Evolutionary conservation across 2,329 filamentous ascomycete genomes (phyloP).

Genomic region (Fusarium oxysporum): DNA sequence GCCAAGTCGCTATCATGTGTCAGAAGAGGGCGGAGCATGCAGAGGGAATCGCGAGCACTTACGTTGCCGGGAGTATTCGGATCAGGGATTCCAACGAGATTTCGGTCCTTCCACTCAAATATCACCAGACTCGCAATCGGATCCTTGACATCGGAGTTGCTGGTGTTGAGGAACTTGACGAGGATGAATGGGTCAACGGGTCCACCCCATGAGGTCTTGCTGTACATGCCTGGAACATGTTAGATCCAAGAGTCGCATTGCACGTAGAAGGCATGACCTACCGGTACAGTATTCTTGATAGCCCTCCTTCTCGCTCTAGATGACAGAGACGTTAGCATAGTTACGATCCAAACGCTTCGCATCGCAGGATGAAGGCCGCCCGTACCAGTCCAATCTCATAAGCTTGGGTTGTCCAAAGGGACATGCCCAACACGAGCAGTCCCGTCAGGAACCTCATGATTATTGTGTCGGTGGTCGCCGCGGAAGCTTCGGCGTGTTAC

Average conservation of each 20-base stretch:
- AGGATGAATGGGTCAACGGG: constrained; percentile 89
- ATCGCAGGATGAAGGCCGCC: constrained; percentile 3
- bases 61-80: constrained; percentile 66
- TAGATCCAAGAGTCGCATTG: constrained; percentile 1
- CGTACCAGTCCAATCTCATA: constrained; percentile 70
- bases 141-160: constrained; percentile 69
- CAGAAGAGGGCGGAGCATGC: constrained; percentile 12
- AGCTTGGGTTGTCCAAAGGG: constrained; percentile 64
- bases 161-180: constrained; percentile 77
- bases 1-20: constrained; percentile 51
- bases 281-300: constrained; percentile 84
- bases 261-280: constrained; percentile 46
- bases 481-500: constrained; percentile 24
- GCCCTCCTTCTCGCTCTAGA: constrained; percentile 78
- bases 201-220: constrained; percentile 87
- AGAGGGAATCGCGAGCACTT: constrained; percentile 43
- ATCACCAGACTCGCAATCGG: constrained; percentile 86
- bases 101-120: constrained; percentile 92
- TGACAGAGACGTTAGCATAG: constrained; percentile 37
- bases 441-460: constrained; percentile 67
- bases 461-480: constrained; percentile 36
- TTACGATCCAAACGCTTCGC: not conserved
- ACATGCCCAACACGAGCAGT: constrained; percentile 64
- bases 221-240: constrained; percentile 82
- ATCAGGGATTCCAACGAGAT: constrained; percentile 77